Evolutionary conservation across 768 basidiomycete genomes (phyloP), one percentile per base, ranked within the genome.

Genomic region (Sporobolomyces roseus): DNA sequence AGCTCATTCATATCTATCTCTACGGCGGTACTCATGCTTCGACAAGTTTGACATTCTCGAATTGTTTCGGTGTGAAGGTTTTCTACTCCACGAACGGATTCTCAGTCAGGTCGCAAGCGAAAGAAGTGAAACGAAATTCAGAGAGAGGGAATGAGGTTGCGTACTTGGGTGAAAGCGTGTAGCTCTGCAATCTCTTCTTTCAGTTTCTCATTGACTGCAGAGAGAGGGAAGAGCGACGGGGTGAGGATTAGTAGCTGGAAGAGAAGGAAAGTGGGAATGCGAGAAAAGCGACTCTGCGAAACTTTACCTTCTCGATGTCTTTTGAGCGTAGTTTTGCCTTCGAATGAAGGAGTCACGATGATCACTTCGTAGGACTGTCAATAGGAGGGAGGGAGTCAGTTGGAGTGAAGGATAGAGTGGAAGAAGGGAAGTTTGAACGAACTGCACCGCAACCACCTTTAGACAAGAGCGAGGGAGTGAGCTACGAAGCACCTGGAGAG

Each of bases 131-230:
- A 46, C 27, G 29, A 41, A 41, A 41, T 19, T 16, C 25, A 29
- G 41, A 9, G 56, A 46, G 10, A 54, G n/a, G n/a, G n/a, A n/a
- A 17, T 35, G 21, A 41, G 38, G 10, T 41, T 9, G 41, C 72
- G 7, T 8, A 74, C 75, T 58, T 75, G 75, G 0, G 74, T 71
- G 55, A 76, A 76, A 9, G 75, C 75, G 62, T 76, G 75, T 48
- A 76, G 66, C 51, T 71, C 69, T 5, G 69, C 75, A 33, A 76
- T 76, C 62, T 76, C 75, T 17, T 72, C 74, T 61, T 73, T 74
- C 29, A 76, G 70, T 32, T 66, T 63, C 12, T 70, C 74, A 65
- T 76, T 76, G 54, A 76, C 75, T 76, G 63, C 19, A 19, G 7
- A 9, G 17, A 41, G 38, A 9, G 38, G 29, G 33, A 10, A 6